phyloP scores from a whole-genome alignment of 2,329 filamentous ascomycete genomes.

The Hirsutella rhossiliensis region DNA sequence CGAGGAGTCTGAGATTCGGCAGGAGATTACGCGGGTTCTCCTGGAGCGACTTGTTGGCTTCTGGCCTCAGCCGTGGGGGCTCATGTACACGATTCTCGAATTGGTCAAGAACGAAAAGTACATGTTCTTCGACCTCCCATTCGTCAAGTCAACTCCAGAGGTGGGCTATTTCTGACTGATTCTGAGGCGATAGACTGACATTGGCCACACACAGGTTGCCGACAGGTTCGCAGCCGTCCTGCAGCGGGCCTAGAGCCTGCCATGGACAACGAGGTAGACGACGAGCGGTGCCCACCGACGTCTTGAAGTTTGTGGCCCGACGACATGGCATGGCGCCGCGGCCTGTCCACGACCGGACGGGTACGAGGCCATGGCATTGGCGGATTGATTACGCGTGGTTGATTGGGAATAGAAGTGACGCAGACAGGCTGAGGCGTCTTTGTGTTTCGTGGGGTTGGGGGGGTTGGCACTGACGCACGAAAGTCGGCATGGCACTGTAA shows the following conservation, averaged over 20 bases:
- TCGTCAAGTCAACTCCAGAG: conserved; percentile 82
- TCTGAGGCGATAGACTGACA: conserved; percentile 4
- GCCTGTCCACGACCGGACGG: not conserved
- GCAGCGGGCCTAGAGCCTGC: conserved; percentile 16
- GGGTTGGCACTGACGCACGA: conserved; percentile 9
- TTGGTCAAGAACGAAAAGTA: conserved; percentile 85
- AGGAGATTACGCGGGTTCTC: conserved; percentile 81
- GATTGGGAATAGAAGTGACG: conserved; percentile 7
- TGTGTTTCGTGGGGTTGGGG: too few species aligned
- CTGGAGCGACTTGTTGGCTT: conserved; percentile 80
- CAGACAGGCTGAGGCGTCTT: conserved; percentile 3
- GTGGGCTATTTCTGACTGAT: conserved; percentile 34
- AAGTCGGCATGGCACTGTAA: conserved; percentile 15
- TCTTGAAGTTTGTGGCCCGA: not conserved
- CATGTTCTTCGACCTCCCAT: conserved; percentile 84
- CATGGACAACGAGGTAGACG: not conserved
- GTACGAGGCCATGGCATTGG: not conserved
- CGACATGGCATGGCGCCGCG: not conserved
- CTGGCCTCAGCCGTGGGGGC: conserved; percentile 90
- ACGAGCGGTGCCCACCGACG: not conserved
- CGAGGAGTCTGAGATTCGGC: conserved; percentile 70
- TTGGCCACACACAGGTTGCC: conserved; percentile 15
- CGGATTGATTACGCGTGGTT: not conserved
- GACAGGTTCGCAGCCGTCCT: conserved; percentile 23
- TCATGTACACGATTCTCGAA: conserved; percentile 80